These are phyloP conservation scores for Stylonectria norvegica DNA, from an alignment of 2,329 filamentous ascomycete genomes.

Conservation along the genomic window DNA sequence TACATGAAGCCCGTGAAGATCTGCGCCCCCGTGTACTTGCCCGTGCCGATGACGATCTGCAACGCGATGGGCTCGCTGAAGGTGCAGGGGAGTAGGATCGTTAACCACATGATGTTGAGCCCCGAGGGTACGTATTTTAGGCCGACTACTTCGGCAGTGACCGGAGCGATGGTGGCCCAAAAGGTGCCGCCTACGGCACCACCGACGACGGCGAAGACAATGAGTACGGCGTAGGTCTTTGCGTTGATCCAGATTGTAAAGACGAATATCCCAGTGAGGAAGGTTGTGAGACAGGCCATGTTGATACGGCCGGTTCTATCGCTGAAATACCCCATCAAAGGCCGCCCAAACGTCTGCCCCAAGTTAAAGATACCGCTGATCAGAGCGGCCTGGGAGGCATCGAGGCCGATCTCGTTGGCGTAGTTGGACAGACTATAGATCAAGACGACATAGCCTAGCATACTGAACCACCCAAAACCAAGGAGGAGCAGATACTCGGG, in stretches of 20 bases:
- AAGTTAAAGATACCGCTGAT: slow-evolving; percentile 71
- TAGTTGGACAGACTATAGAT: slow-evolving; percentile 75
- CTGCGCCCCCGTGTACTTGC: slow-evolving; percentile 51
- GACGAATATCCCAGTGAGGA: slow-evolving; percentile 60
- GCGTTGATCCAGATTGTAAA: slow-evolving; percentile 72
- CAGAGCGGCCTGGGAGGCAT: slow-evolving; percentile 63
- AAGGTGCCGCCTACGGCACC: slow-evolving; percentile 69
- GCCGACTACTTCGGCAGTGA: slow-evolving; percentile 72
- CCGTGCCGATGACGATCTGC: slow-evolving; percentile 43
- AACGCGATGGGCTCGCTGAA: slow-evolving; percentile 65
- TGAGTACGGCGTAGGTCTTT: slow-evolving; percentile 59
- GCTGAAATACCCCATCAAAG: slow-evolving; percentile 68
- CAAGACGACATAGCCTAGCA: slow-evolving; percentile 73
- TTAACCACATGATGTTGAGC: slow-evolving; percentile 68
- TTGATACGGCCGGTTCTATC: slow-evolving; percentile 71
- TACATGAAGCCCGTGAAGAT: slow-evolving; percentile 62
- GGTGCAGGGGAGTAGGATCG: slow-evolving; percentile 66
- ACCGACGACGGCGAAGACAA: slow-evolving; percentile 69
- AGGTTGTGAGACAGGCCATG: slow-evolving; percentile 63
- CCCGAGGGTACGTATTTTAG: slow-evolving; percentile 63
- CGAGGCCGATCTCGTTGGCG: slow-evolving; percentile 63
- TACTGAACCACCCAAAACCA: slow-evolving; percentile 65
- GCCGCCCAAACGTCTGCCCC: slow-evolving; percentile 64
- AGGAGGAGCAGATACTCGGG: slow-evolving; percentile 63
- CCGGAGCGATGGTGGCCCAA: slow-evolving; percentile 66